Conservation (phyloP, 2,329 filamentous ascomycete genomes). For the Didymosphaeria variabile region DNA sequence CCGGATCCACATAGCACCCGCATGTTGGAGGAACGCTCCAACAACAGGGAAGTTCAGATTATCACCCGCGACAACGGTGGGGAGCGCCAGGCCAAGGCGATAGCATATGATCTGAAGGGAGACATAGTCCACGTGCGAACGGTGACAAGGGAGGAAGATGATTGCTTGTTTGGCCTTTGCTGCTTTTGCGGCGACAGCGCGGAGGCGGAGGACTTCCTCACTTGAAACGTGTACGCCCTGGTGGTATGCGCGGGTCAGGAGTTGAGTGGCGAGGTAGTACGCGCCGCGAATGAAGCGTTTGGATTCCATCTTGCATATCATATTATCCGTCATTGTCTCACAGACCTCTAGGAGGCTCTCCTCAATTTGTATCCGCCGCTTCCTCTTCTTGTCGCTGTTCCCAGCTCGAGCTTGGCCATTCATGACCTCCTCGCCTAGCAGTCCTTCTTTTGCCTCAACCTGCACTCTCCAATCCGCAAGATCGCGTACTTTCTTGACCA, state of each 20-base stretch:
- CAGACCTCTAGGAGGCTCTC: slow-evolving; percentile 79
- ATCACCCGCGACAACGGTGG: slow-evolving; percentile 92
- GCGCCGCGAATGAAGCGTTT: slow-evolving; percentile 90
- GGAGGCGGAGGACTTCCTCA: slow-evolving; percentile 85
- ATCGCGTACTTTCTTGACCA: slow-evolving; percentile 77
- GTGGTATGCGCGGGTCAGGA: slow-evolving; percentile 92
- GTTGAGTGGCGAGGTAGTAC: slow-evolving; percentile 87
- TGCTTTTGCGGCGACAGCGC: slow-evolving; percentile 83
- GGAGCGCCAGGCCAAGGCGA: slow-evolving; percentile 84
- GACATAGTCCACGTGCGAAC: slow-evolving; percentile 96
- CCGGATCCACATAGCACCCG: slow-evolving; percentile 96
- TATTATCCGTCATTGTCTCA: slow-evolving; percentile 86
- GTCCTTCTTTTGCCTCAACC: slow-evolving; percentile 81
- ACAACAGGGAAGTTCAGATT: slow-evolving; percentile 95
- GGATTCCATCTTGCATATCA: slow-evolving; percentile 99
- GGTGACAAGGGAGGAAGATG: slow-evolving; percentile 92
- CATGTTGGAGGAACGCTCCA: slow-evolving; percentile 89
- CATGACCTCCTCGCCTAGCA: slow-evolving; percentile 56
- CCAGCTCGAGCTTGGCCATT: slow-evolving; percentile 48
- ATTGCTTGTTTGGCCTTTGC: slow-evolving; percentile 91
- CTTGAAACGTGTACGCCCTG: slow-evolving; percentile 97
- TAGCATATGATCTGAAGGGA: slow-evolving; percentile 96
- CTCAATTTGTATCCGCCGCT: slow-evolving; percentile 75
- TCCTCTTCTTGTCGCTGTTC: slow-evolving; percentile 66
- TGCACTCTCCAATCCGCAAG: slow-evolving; percentile 77